phyloP scores from a whole-genome alignment of 2,329 filamentous ascomycete genomes.

The Myriosclerotinia scirpicola region DNA sequence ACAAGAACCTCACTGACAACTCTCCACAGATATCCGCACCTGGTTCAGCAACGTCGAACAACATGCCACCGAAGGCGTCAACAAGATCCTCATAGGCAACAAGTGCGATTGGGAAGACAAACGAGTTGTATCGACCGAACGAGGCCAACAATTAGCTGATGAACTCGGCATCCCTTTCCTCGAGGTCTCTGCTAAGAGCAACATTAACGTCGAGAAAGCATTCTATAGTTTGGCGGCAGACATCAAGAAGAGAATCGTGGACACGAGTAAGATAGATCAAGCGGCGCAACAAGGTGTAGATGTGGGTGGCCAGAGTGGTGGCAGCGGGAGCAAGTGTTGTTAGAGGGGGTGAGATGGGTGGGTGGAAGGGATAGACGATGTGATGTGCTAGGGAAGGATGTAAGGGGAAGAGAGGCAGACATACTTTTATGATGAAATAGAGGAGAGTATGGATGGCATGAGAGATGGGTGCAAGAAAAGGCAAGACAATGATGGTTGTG shows the following conservation, averaged over 20 bases:
- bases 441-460: conserved; percentile 3
- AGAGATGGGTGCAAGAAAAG: conserved; percentile 4
- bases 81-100: conserved; percentile 99
- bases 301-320: conserved; percentile 61
- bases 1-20: not conserved
- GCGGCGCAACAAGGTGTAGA: conserved; percentile 60
- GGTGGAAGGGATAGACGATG: conserved; percentile 3
- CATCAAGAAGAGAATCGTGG: conserved; percentile 98
- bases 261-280: conserved; percentile 78
- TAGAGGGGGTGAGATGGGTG: conserved; percentile 47
- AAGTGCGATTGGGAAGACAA: conserved; percentile 99
- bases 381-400: not conserved
- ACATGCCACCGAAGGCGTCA: conserved; percentile 97
- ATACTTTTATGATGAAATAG: conserved; percentile 17
- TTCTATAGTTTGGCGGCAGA: conserved; percentile 94
- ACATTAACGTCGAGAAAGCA: conserved; percentile 99
- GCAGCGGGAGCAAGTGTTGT: conserved; percentile 71
- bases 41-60: conserved; percentile 99
- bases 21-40: conserved; percentile 80
- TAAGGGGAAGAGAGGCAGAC: conserved; percentile 25
- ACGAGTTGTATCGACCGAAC: conserved; percentile 87
- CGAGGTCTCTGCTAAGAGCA: conserved; percentile 97
- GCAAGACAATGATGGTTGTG: conserved; percentile 21
- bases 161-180: conserved; percentile 98
- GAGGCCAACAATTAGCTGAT: conserved; percentile 89